phyloP scores from a whole-genome alignment of 257 asterid genomes.

The Leonotis leonurus region DNA sequence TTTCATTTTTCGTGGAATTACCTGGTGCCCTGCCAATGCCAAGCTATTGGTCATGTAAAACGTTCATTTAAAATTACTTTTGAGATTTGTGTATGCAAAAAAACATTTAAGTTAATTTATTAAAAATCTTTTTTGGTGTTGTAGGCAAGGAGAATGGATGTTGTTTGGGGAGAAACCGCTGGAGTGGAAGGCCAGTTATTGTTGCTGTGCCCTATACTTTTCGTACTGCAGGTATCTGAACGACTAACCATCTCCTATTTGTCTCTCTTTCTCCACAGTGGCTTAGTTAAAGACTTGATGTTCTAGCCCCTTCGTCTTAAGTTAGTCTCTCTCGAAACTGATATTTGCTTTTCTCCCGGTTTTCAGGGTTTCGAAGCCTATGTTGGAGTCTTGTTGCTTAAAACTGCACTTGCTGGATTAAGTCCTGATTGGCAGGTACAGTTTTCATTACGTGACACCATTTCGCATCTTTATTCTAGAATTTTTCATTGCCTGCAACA shows the following conservation, averaged over 20 bases:
- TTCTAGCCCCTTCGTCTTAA: neutral
- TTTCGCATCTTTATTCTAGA: neutral
- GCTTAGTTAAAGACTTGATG: no score
- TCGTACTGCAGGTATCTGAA: conserved; percentile 64
- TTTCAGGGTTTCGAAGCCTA: conserved; percentile 90
- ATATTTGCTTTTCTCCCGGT: neutral
- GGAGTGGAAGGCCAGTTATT: conserved; percentile 93
- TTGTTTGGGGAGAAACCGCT: conserved; percentile 98
- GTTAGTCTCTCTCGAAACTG: neutral
- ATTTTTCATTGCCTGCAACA: neutral
- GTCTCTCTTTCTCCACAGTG: neutral
- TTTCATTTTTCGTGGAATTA: neutral
- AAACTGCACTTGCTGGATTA: conserved; percentile 69
- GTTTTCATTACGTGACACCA: no score
- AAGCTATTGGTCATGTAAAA: neutral
- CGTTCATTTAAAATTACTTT: neutral
- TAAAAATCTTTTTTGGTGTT: neutral
- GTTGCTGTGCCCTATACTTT: conserved; percentile 64
- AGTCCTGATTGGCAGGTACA: conserved; percentile 87
- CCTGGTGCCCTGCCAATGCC: neutral
- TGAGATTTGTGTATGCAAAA: neutral
- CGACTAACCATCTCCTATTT: neutral
- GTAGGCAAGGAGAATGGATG: conserved; percentile 96
- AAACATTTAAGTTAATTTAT: neutral
- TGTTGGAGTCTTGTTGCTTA: conserved; percentile 74